phyloP scores from a whole-genome alignment of 495 filamentous ascomycete species.

The Podospora pseudocomata region DNA sequence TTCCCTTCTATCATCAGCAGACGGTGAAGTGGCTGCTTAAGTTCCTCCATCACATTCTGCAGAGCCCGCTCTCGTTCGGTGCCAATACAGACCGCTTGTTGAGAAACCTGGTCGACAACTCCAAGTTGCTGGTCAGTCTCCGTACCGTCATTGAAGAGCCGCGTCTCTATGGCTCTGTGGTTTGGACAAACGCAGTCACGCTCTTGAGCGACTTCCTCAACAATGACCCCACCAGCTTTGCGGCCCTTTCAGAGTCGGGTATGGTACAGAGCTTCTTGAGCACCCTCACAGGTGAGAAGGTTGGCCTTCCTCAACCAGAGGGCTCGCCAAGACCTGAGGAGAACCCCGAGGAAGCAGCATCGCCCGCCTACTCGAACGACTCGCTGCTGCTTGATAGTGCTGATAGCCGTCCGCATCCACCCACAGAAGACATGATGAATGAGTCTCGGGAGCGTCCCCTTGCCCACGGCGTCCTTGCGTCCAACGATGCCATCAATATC shows the following conservation, averaged over 20 bases:
- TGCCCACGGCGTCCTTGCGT: slow-evolving; percentile 74
- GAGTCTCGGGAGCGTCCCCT: slow-evolving; percentile 44
- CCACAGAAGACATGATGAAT: slow-evolving; percentile 40
- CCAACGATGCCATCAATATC: slow-evolving; percentile 77
- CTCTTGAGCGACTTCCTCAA: slow-evolving; percentile 96
- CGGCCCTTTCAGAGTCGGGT: slow-evolving; percentile 90
- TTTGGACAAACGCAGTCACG: slow-evolving; percentile 89
- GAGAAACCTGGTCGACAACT: slow-evolving; percentile 91
- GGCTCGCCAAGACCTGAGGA: slow-evolving; percentile 28
- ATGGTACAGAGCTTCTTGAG: slow-evolving; percentile 79
- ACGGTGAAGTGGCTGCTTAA: slow-evolving; percentile 90
- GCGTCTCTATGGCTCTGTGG: slow-evolving; percentile 74
- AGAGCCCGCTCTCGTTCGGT: slow-evolving; percentile 59
- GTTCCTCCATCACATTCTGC: slow-evolving; percentile 93
- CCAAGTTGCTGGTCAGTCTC: slow-evolving; percentile 71
- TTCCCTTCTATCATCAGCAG: slow-evolving; percentile 88
- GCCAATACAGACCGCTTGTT: slow-evolving; percentile 84
- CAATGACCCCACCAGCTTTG: slow-evolving; percentile 97
- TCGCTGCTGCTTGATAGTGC: slow-evolving; percentile 38
- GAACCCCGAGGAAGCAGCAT: slow-evolving; percentile 32
- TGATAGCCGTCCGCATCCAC: slow-evolving; percentile 45
- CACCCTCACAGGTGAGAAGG: slow-evolving; percentile 62
- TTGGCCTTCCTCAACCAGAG: slow-evolving; percentile 33
- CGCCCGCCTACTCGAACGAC: slow-evolving; percentile 35
- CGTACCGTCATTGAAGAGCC: slow-evolving; percentile 78